phyloP scores from a whole-genome alignment of 225 moss, liverwort and hornwort genomes.

The Marchantia paleacea region DNA sequence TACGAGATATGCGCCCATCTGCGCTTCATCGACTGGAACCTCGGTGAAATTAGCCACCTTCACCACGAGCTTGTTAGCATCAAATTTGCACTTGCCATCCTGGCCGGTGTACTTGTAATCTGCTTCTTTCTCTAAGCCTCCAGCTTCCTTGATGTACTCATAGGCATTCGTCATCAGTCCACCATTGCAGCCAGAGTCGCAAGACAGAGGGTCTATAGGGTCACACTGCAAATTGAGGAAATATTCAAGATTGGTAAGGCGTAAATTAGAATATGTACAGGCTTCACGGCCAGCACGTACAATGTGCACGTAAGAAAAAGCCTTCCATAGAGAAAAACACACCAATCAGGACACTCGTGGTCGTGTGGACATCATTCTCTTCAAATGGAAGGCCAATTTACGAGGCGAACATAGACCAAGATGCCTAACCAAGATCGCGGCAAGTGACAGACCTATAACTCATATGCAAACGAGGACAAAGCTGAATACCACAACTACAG shows the following conservation, averaged over 20 bases:
- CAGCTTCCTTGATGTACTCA: slow-evolving; percentile 37
- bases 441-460: no score
- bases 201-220: slow-evolving; percentile 29
- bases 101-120: slow-evolving; percentile 43
- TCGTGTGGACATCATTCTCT: no score
- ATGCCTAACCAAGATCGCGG: no score
- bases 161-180: slow-evolving; percentile 52
- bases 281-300: no score
- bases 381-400: no score
- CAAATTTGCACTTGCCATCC: slow-evolving; percentile 41
- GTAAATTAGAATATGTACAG: not conserved
- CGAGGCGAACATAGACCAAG: no score
- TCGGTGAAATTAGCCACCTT: slow-evolving; percentile 47
- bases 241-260: not conserved
- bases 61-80: slow-evolving; percentile 33
- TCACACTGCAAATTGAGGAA: slow-evolving; percentile 33
- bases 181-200: slow-evolving; percentile 46
- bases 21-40: slow-evolving; percentile 33
- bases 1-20: slow-evolving; percentile 27
- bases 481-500: no score
- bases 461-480: no score
- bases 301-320: no score
- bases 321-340: no score
- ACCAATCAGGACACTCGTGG: no score
- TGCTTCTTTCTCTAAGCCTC: slow-evolving; percentile 35